phyloP scores from a whole-genome alignment of 1,284 basidiomycete genomes.

The Ceratobasidium sp. region DNA sequence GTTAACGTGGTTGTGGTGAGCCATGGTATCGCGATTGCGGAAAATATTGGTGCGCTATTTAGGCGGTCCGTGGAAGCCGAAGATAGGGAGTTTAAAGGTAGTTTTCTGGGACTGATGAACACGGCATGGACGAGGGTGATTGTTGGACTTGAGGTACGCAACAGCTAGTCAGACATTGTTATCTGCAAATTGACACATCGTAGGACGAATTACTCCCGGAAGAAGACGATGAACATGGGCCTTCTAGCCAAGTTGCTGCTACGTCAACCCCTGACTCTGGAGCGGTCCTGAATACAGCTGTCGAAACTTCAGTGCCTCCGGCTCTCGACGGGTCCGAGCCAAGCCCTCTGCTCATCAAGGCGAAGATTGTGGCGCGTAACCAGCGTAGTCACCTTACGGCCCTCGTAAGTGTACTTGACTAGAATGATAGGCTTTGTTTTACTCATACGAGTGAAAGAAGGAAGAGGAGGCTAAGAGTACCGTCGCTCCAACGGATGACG shows the following conservation, averaged over 20 bases:
- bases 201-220: not conserved
- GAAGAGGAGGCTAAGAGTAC: constrained; percentile 80
- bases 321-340: not conserved
- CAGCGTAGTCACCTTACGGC: constrained; percentile 68
- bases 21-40: constrained; percentile 83
- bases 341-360: constrained; percentile 53
- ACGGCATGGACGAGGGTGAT: constrained; percentile 78
- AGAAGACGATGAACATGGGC: constrained; percentile 31
- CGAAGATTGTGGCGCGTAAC: constrained; percentile 69
- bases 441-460: constrained; percentile 62
- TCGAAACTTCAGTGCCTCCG: constrained; percentile 28
- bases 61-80: constrained; percentile 19
- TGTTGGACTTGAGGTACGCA: constrained; percentile 65
- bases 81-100: constrained; percentile 41
- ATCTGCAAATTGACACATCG: not conserved
- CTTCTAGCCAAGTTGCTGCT: constrained; percentile 8
- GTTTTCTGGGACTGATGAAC: constrained; percentile 72
- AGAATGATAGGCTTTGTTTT: not conserved
- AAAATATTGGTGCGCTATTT: constrained; percentile 56
- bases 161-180: not conserved
- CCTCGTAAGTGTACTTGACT: constrained; percentile 64
- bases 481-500: constrained; percentile 78
- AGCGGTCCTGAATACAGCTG: constrained; percentile 21
- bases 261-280: not conserved
- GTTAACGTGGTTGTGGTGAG: constrained; percentile 81